Evolutionary conservation across 2,329 filamentous ascomycete genomes (phyloP).

Genomic region (Talaromyces sp.): DNA sequence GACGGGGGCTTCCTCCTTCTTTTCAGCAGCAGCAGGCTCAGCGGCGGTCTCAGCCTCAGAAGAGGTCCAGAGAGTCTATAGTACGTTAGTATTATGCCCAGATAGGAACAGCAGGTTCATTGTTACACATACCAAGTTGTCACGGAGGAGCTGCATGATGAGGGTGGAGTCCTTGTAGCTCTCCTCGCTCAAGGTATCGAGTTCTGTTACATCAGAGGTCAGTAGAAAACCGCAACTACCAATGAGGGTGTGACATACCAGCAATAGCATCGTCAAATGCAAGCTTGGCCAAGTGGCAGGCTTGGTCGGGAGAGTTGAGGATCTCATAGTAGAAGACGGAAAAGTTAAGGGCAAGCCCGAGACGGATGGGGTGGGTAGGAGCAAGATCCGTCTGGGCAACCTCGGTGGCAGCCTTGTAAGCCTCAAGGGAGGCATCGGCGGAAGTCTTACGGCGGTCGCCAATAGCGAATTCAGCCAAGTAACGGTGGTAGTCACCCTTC

Average conservation of each 20-base stretch:
- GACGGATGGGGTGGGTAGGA: slow-evolving; percentile 87
- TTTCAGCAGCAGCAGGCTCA: slow-evolving; percentile 41
- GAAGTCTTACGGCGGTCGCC: slow-evolving; percentile 93
- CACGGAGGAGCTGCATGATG: slow-evolving; percentile 97
- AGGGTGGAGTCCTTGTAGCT: slow-evolving; percentile 99
- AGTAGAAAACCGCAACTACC: neutral
- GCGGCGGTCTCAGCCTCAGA: slow-evolving; percentile 86
- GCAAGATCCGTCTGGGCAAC: slow-evolving; percentile 84
- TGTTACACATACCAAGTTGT: slow-evolving; percentile 72
- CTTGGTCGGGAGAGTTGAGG: slow-evolving; percentile 95
- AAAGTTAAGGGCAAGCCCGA: slow-evolving; percentile 90
- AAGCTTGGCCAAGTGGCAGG: slow-evolving; percentile 95
- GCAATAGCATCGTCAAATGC: slow-evolving; percentile 96
- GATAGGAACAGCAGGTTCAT: neutral
- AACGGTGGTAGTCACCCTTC: slow-evolving; percentile 99
- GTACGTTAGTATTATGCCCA: slow-evolving; percentile 24
- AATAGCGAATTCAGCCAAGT: slow-evolving; percentile 93
- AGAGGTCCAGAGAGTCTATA: slow-evolving; percentile 95
- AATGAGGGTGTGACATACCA: slow-evolving; percentile 43
- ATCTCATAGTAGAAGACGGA: slow-evolving; percentile 99
- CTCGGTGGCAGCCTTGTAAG: slow-evolving; percentile 92
- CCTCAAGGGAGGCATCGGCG: slow-evolving; percentile 90
- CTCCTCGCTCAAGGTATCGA: slow-evolving; percentile 95
- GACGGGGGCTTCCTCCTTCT: slow-evolving; percentile 40
- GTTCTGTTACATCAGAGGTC: slow-evolving; percentile 55